These are phyloP conservation scores for Cyclanthera cordifolia DNA, from an alignment of 306 rosid species.

Conservation along the genomic window DNA sequence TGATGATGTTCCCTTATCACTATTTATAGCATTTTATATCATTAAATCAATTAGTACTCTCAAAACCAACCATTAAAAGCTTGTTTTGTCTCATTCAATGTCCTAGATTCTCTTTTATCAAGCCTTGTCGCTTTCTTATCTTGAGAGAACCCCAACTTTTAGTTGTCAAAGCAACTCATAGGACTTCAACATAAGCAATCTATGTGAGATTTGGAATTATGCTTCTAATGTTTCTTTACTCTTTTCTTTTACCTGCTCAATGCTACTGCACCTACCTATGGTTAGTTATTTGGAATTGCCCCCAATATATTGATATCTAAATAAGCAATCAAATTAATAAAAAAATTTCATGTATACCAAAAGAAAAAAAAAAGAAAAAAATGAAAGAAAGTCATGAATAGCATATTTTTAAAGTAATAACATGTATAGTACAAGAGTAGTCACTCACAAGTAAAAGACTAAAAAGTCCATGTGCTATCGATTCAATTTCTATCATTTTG, in stretches of 20 bases:
- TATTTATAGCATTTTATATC: not conserved
- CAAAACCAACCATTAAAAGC: not conserved
- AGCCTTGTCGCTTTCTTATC: conserved; percentile 1
- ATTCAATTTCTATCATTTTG: too few species aligned
- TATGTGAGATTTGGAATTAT: not conserved
- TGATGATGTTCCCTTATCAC: not conserved
- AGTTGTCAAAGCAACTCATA: not conserved
- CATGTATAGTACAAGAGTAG: too few species aligned
- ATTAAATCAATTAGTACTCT: not conserved
- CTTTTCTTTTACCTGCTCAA: too few species aligned
- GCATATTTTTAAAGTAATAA: too few species aligned
- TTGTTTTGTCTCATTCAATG: not conserved
- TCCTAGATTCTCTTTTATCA: not conserved
- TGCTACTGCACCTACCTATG: not conserved
- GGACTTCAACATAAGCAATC: not conserved
- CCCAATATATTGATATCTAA: not conserved
- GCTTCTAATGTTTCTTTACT: not conserved
- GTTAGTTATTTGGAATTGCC: too few species aligned
- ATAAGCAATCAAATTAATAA: not conserved
- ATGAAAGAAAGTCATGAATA: too few species aligned
- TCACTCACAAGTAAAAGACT: too few species aligned
- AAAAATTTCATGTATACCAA: too few species aligned
- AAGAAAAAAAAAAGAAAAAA: too few species aligned
- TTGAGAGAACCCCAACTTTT: not conserved
- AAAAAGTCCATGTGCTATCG: too few species aligned